phyloP scores from a whole-genome alignment of 495 filamentous ascomycete genomes.

The Aspergillus homomorphus region DNA sequence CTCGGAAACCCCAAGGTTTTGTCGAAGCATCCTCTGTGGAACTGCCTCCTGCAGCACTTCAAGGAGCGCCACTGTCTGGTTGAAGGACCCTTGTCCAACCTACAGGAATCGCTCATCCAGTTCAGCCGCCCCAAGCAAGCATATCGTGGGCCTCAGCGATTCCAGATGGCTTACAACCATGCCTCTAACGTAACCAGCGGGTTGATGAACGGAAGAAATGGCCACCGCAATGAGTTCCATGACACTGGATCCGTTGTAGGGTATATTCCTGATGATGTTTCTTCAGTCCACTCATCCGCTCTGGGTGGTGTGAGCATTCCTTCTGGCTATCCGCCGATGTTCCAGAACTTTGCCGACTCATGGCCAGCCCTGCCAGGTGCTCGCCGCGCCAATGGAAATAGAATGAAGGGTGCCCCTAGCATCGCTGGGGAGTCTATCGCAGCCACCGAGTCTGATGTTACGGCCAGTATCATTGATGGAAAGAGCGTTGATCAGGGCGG shows the following conservation, averaged over 20 bases:
- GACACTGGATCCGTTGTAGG: conserved; percentile 85
- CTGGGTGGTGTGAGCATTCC: conserved; percentile 76
- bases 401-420: conserved; percentile 65
- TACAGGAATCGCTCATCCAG: conserved; percentile 91
- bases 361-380: conserved; percentile 78
- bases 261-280: conserved; percentile 96
- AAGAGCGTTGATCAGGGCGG: conserved; percentile 76
- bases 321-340: conserved; percentile 90
- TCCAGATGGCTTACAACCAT: conserved; percentile 78
- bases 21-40: conserved; percentile 97
- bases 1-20: conserved; percentile 98
- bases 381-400: conserved; percentile 58
- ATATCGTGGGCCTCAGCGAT: conserved; percentile 86
- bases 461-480: conserved; percentile 65
- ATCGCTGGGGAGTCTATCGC: conserved; percentile 88
- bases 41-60: conserved; percentile 93
- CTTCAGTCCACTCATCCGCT: conserved; percentile 89
- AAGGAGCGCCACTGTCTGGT: conserved; percentile 96
- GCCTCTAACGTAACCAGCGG: conserved; percentile 54
- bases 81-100: conserved; percentile 92
- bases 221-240: conserved; percentile 66
- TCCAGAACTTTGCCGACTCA: conserved; percentile 83
- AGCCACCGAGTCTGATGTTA: conserved; percentile 83
- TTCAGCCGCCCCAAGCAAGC: conserved; percentile 91
- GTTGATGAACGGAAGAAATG: conserved; percentile 48